Percentiles rank a stretch among this genome's conserved stretches.
Conservation (phyloP, 2,329 filamentous ascomycete genomes). For the Pezicula rhizophila region DNA sequence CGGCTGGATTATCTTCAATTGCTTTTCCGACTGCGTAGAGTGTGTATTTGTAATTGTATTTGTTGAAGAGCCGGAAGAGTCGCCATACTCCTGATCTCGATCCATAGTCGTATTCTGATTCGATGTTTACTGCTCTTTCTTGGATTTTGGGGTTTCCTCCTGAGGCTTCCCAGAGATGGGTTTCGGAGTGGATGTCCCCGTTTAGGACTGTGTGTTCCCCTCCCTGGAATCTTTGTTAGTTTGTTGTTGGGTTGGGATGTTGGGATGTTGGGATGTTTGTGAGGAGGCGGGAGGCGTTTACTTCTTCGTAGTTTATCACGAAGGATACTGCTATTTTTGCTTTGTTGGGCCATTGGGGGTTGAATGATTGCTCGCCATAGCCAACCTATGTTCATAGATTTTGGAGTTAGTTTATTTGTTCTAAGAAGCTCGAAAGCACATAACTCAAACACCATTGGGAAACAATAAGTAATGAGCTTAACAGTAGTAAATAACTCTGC, state of each 20-base stretch:
- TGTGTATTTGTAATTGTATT: conserved; percentile 36
- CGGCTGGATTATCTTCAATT: conserved; percentile 34
- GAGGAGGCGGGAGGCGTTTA: not conserved
- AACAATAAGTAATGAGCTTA: no score
- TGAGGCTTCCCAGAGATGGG: conserved; percentile 17
- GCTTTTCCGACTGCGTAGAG: conserved; percentile 35
- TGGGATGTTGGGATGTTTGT: not conserved
- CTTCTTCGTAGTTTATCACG: conserved; percentile 25
- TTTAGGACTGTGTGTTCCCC: conserved; percentile 19
- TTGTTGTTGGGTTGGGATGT: not conserved
- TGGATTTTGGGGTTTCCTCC: conserved; percentile 14
- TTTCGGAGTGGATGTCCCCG: conserved; percentile 18
- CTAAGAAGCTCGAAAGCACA: no score
- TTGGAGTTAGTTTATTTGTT: no score
- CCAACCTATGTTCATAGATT: conserved; percentile 4
- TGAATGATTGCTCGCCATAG: conserved; percentile 23
- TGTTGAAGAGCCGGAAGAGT: conserved; percentile 34
- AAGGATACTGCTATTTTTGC: conserved; percentile 28
- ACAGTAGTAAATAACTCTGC: no score
- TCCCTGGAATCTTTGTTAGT: conserved; percentile 9
- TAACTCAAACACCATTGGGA: no score
- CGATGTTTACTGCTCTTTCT: conserved; percentile 24
- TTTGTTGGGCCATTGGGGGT: conserved; percentile 27
- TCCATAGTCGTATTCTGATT: conserved; percentile 31
- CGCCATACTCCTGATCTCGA: conserved; percentile 32